A percentile compares a stretch with the other conserved stretches of the same genome.
Evolutionary conservation across 371 early-diverging fungal genomes (phyloP).

Genomic region (Pancytospora philotis): DNA sequence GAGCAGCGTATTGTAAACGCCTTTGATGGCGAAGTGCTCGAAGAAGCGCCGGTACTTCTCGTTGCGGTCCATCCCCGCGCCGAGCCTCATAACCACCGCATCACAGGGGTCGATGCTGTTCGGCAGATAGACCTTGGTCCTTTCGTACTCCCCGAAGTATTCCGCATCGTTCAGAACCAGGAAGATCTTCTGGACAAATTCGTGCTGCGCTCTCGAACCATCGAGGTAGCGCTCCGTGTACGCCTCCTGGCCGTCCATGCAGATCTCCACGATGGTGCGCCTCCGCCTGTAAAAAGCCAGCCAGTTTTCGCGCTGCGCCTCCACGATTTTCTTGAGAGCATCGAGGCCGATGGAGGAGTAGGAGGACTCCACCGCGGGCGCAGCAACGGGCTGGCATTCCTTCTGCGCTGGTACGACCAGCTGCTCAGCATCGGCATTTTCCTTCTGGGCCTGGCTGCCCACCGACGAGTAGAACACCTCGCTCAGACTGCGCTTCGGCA

Average conservation of each 20-base stretch:
- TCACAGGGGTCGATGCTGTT: neutral
- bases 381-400: too few relatives aligned
- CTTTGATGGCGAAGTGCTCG: conserved; percentile 35
- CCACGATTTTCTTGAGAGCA: neutral
- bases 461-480: conserved; percentile 1
- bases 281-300: neutral
- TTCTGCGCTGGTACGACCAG: too few relatives aligned
- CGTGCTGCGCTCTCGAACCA: conserved; percentile 7
- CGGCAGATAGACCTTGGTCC: neutral
- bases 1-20: conserved; percentile 23
- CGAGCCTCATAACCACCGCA: neutral
- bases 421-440: neutral
- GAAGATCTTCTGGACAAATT: conserved; percentile 10
- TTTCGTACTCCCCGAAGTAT: conserved; percentile 21
- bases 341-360: neutral
- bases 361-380: neutral
- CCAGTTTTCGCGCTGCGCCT: neutral
- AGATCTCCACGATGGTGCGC: neutral
- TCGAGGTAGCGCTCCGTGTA: neutral
- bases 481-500: neutral
- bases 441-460: conserved; percentile 9
- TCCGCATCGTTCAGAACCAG: conserved; percentile 14
- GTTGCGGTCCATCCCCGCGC: neutral
- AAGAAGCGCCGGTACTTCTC: conserved; percentile 27
- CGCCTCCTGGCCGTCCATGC: neutral